Conservation (phyloP, 768 basidiomycete species). For the Tricholoma saponaceum region DNA sequence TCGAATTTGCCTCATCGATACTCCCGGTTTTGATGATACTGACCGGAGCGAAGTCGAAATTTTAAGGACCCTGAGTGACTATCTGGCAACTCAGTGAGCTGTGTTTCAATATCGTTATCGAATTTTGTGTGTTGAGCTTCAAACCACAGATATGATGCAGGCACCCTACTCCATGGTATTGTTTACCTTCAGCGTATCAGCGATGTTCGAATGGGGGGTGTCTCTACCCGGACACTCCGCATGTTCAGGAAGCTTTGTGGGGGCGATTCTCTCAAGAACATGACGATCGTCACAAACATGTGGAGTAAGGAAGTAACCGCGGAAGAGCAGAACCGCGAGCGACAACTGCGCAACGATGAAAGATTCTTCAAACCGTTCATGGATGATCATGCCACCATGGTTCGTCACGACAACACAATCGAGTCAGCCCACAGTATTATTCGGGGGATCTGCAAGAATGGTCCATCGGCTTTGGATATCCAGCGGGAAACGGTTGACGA, state of each 20-base stretch:
- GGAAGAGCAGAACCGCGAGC: constrained; percentile 26
- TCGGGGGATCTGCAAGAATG: neutral
- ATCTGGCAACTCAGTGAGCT: neutral
- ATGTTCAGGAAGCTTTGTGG: constrained; percentile 43
- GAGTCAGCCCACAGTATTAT: neutral
- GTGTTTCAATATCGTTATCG: neutral
- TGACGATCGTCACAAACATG: constrained; percentile 42
- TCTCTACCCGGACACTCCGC: constrained; percentile 35
- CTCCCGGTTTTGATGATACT: too few relatives aligned
- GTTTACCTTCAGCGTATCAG: constrained; percentile 35
- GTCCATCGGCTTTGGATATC: constrained; percentile 10
- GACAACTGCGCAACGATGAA: neutral
- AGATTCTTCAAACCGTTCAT: constrained; percentile 39
- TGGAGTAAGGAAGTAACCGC: constrained; percentile 31
- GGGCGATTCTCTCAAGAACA: constrained; percentile 35
- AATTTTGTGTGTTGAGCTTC: neutral
- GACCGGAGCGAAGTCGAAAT: too few relatives aligned
- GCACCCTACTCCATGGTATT: constrained; percentile 28
- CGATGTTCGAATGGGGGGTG: constrained; percentile 33
- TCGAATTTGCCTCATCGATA: constrained; percentile 24
- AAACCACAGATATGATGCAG: constrained; percentile 11
- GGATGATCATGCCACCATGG: constrained; percentile 27
- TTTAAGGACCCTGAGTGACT: constrained; percentile 25
- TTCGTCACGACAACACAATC: neutral
- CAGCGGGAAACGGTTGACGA: constrained; percentile 15